Evolutionary conservation across 257 asterid species (phyloP).

Genomic region (Petunia secreta): DNA sequence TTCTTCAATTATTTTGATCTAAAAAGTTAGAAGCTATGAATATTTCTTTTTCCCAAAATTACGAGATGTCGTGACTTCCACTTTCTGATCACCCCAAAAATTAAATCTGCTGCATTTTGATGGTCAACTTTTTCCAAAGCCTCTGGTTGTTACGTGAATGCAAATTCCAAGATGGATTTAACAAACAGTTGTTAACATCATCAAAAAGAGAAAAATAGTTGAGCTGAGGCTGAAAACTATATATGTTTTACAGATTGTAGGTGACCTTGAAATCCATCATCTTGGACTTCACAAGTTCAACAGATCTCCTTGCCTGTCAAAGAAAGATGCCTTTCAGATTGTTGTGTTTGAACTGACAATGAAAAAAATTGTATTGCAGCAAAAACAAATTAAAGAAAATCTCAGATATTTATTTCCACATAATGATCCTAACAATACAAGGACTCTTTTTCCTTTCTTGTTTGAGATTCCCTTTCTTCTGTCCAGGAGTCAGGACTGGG

Average conservation of each 20-base stretch:
- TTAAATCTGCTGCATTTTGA: neutral
- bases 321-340: conserved; percentile 20
- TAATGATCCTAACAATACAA: neutral
- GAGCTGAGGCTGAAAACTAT: conserved; percentile 22
- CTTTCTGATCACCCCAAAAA: conserved; percentile 5
- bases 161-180: neutral
- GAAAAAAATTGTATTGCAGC: neutral
- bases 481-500: neutral
- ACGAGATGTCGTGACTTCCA: neutral
- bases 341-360: conserved; percentile 10
- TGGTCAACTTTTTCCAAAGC: neutral
- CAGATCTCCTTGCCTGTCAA: conserved; percentile 58
- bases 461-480: conserved; percentile 6
- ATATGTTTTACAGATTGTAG: conserved; percentile 7
- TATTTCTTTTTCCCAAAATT: neutral
- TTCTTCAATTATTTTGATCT: neutral
- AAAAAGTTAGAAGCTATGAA: conserved; percentile 7
- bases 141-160: neutral
- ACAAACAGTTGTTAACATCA: neutral
- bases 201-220: neutral
- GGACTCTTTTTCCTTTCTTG: neutral
- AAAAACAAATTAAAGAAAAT: conserved; percentile 7
- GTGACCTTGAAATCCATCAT: conserved; percentile 60
- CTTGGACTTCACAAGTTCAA: conserved; percentile 57
- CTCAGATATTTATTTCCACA: neutral